A percentile compares a stretch with the other conserved stretches of the same genome.
Evolutionary conservation across 2,329 filamentous ascomycete genomes (phyloP).

Genomic region (Stachybotrys chlorohalonatus): DNA sequence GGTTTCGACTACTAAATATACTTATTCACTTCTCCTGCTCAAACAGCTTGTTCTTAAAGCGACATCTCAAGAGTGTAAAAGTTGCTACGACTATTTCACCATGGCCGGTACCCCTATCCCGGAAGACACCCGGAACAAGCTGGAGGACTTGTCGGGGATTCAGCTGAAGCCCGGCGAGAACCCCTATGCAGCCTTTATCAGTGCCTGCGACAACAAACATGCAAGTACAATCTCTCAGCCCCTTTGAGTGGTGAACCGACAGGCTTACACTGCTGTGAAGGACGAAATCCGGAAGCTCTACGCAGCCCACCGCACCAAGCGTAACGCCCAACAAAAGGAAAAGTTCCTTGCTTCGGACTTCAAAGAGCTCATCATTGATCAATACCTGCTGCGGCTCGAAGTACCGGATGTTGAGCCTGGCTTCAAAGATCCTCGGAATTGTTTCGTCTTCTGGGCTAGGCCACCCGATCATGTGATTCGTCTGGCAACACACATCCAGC

Average conservation of each 20-base stretch:
- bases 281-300: conserved; percentile 64
- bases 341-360: conserved; percentile 65
- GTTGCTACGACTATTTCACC: not conserved
- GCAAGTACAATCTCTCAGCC: conserved; percentile 33
- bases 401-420: conserved; percentile 54
- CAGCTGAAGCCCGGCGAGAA: conserved; percentile 49
- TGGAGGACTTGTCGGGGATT: conserved; percentile 46
- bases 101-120: conserved; percentile 11
- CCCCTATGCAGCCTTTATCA: conserved; percentile 67
- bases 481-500: conserved; percentile 61
- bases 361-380: conserved; percentile 63
- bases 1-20: not conserved
- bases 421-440: conserved; percentile 69
- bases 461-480: conserved; percentile 63
- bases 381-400: conserved; percentile 62
- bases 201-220: conserved; percentile 54
- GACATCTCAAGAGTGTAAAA: not conserved
- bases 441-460: conserved; percentile 80
- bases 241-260: not conserved
- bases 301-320: conserved; percentile 59
- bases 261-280: conserved; percentile 25
- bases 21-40: not conserved
- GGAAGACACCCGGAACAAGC: conserved; percentile 35
- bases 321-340: conserved; percentile 66
- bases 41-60: not conserved